A percentile compares a stretch with the other conserved stretches of the same genome.
Evolutionary conservation across 2,329 filamentous ascomycete genomes (phyloP).

Genomic region (Lomentospora prolificans): DNA sequence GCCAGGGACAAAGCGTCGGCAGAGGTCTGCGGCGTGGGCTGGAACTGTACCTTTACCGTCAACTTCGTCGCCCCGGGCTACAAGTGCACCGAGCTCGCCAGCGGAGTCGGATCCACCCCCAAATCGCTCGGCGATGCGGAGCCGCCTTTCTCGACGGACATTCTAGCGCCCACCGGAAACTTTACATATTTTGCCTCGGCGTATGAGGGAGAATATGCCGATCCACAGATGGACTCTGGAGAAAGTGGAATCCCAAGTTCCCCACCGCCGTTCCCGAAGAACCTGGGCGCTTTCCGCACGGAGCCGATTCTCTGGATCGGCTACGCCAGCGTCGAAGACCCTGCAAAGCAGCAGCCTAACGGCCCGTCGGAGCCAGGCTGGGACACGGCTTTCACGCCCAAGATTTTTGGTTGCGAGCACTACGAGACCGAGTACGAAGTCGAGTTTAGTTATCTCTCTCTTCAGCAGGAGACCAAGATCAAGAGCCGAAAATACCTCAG

Average conservation of each 20-base stretch:
- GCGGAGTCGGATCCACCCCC: conserved; percentile 17
- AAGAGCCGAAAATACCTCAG: conserved; percentile 13
- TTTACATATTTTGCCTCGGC: conserved; percentile 21
- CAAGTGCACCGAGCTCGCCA: conserved; percentile 22
- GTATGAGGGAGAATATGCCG: conserved; percentile 19
- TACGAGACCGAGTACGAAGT: conserved; percentile 24
- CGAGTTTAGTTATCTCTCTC: conserved; percentile 18
- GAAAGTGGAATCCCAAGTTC: conserved; percentile 18
- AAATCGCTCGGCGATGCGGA: conserved; percentile 15
- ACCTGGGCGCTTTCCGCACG: conserved; percentile 23
- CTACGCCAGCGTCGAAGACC: conserved; percentile 18
- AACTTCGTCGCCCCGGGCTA: conserved; percentile 26
- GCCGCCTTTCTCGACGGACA: conserved; percentile 17
- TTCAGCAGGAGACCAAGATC: conserved; percentile 16
- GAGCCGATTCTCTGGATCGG: conserved; percentile 28
- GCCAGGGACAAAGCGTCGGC: conserved; percentile 17
- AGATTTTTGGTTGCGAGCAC: conserved; percentile 24
- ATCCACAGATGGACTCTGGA: conserved; percentile 15
- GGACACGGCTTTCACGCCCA: conserved; percentile 20
- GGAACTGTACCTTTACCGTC: conserved; percentile 24
- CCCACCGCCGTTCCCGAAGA: conserved; percentile 14
- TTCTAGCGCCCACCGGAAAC: conserved; percentile 19
- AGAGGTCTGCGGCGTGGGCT: conserved; percentile 22
- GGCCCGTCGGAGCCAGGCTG: conserved; percentile 16
- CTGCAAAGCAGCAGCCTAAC: conserved; percentile 12